These are phyloP conservation scores for Oryza glumipatula DNA, from an alignment of 176 grass and related monocot genomes.

Conservation along the genomic window DNA sequence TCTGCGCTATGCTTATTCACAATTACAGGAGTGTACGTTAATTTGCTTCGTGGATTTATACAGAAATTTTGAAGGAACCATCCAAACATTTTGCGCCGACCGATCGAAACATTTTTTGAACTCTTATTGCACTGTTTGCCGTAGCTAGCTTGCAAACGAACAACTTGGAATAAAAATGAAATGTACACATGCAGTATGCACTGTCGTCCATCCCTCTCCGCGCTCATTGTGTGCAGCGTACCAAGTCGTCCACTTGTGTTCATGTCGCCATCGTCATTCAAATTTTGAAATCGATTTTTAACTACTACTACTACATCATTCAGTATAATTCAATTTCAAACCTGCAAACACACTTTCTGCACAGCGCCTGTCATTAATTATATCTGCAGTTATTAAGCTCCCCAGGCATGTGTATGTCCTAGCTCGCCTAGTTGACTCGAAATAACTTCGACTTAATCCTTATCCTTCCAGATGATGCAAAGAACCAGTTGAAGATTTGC, in stretches of 20 bases:
- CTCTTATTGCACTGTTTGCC: background rate
- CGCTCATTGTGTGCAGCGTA: background rate
- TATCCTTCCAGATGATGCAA: constrained; percentile 1
- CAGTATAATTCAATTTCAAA: background rate
- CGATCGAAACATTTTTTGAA: background rate
- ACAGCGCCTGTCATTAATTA: background rate
- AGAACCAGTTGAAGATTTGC: background rate
- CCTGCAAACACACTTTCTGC: background rate
- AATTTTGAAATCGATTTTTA: background rate
- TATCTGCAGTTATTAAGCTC: background rate
- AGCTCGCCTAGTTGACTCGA: constrained; percentile 7
- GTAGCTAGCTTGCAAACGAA: background rate
- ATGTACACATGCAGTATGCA: background rate
- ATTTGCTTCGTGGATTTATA: background rate
- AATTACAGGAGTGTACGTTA: background rate
- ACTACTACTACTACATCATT: background rate
- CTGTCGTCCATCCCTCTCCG: background rate
- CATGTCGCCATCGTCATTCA: constrained; percentile 1
- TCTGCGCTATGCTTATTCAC: background rate
- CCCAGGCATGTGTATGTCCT: too few relatives aligned
- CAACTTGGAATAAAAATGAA: background rate
- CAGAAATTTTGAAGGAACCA: background rate
- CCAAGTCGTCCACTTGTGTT: background rate
- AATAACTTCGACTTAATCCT: constrained; percentile 15
- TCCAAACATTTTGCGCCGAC: constrained; percentile 1